A percentile compares a stretch with the other conserved stretches of the same genome.
phyloP scores from a whole-genome alignment of 192 early-diverging fungal genomes.

The Backusella luteola region DNA sequence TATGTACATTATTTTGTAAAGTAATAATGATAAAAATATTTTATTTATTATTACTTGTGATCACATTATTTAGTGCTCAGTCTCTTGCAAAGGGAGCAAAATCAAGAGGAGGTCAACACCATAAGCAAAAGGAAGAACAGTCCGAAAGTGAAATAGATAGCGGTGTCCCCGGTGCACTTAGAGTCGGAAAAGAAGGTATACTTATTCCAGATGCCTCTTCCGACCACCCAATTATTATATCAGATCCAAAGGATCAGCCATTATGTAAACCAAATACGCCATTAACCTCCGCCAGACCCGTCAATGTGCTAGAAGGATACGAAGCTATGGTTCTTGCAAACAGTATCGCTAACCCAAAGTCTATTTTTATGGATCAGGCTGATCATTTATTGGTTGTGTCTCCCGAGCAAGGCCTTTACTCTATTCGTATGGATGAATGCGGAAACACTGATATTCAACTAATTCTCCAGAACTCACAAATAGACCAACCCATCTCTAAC shows the following conservation, averaged over 20 bases:
- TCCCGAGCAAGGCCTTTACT: slow-evolving; percentile 17
- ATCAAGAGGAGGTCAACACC: neutral
- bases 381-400: slow-evolving; percentile 29
- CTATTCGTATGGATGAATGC: slow-evolving; percentile 31
- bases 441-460: slow-evolving; percentile 22
- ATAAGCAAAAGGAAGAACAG: neutral
- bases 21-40: slow-evolving; percentile 5
- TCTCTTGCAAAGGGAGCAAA: neutral
- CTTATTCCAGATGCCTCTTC: slow-evolving; percentile 26
- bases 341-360: slow-evolving; percentile 18
- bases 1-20: neutral
- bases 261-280: slow-evolving; percentile 17
- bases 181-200: neutral
- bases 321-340: slow-evolving; percentile 28
- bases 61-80: neutral
- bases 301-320: slow-evolving; percentile 24
- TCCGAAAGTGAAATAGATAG: neutral
- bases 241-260: slow-evolving; percentile 17
- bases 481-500: neutral
- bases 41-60: slow-evolving; percentile 5
- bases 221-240: slow-evolving; percentile 26
- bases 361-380: slow-evolving; percentile 22
- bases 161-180: slow-evolving; percentile 3
- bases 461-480: neutral
- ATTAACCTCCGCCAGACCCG: slow-evolving; percentile 5